Conservation (phyloP, 202 grass and related monocot species). For the Bolboschoenoplectus hybrid region DNA sequence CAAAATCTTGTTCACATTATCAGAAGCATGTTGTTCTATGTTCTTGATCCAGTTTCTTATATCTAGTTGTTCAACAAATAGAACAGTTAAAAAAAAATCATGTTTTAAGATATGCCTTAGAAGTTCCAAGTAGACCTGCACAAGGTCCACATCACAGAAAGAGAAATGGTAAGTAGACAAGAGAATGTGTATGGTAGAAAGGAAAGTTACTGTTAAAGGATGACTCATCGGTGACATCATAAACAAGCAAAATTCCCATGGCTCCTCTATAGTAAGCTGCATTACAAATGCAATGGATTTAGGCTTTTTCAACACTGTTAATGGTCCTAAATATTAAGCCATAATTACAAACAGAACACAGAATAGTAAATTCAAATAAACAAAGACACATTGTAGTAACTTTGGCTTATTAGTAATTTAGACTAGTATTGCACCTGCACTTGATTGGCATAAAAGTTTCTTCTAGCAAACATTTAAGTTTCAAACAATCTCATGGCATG, state of each 20-base stretch:
- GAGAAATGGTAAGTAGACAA: neutral
- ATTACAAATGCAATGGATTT: constrained; percentile 36
- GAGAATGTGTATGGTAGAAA: neutral
- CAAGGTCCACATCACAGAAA: constrained; percentile 1
- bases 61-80: constrained; percentile 46
- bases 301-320: constrained; percentile 19
- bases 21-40: constrained; percentile 77
- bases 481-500: neutral
- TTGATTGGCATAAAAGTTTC: constrained; percentile 12
- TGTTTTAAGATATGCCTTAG: neutral
- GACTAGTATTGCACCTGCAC: neutral
- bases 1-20: constrained; percentile 79
- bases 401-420: neutral
- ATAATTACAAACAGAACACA: neutral
- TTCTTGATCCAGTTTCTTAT: constrained; percentile 90
- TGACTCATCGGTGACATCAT: constrained; percentile 71
- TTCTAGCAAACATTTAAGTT: constrained; percentile 27
- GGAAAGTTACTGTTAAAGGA: constrained; percentile 65
- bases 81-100: constrained; percentile 22
- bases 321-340: neutral
- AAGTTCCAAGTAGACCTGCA: neutral
- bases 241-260: constrained; percentile 91
- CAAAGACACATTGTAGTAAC: neutral
- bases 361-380: neutral
- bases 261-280: constrained; percentile 84